A percentile compares a stretch with the other conserved stretches of the same genome.
These are phyloP conservation scores for Sporothrix inflata DNA, from an alignment of 2,329 filamentous ascomycete genomes.

Conservation along the genomic window DNA sequence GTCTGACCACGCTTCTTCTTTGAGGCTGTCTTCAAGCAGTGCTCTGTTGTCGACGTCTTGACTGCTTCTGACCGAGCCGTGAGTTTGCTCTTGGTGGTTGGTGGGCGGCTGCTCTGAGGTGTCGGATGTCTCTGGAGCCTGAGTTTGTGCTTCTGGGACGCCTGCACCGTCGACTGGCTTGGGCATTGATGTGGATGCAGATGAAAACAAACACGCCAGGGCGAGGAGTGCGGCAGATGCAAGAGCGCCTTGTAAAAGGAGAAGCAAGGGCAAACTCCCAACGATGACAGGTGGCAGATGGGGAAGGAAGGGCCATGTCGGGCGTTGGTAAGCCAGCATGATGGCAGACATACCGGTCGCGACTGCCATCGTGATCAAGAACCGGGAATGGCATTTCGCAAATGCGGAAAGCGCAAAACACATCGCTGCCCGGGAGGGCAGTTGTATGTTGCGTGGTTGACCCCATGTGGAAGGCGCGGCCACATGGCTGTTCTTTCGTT, in stretches of 20 bases:
- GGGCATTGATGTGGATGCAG: slow-evolving; percentile 12
- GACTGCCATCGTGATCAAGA: not conserved
- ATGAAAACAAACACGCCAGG: slow-evolving; percentile 10
- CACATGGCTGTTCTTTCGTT: not conserved
- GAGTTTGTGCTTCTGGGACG: not conserved
- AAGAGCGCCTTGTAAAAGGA: not conserved
- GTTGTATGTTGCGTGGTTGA: not conserved
- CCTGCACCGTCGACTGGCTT: not conserved
- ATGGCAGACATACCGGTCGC: not conserved
- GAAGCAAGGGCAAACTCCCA: not conserved
- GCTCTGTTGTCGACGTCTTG: not conserved
- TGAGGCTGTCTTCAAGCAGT: not conserved
- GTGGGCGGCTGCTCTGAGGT: not conserved
- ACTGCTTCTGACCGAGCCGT: not conserved
- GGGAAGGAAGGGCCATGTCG: not conserved
- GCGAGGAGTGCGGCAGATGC: not conserved
- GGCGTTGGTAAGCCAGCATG: not conserved
- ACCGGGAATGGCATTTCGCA: not conserved
- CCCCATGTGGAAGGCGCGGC: slow-evolving; percentile 21
- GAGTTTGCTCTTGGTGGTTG: not conserved
- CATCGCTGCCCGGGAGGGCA: not conserved
- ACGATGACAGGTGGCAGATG: not conserved
- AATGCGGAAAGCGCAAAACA: not conserved
- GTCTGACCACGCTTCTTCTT: not conserved
- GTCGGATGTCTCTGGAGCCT: not conserved